Conservation (phyloP, 2,329 filamentous ascomycete species). For the Bretziella fagacearum region DNA sequence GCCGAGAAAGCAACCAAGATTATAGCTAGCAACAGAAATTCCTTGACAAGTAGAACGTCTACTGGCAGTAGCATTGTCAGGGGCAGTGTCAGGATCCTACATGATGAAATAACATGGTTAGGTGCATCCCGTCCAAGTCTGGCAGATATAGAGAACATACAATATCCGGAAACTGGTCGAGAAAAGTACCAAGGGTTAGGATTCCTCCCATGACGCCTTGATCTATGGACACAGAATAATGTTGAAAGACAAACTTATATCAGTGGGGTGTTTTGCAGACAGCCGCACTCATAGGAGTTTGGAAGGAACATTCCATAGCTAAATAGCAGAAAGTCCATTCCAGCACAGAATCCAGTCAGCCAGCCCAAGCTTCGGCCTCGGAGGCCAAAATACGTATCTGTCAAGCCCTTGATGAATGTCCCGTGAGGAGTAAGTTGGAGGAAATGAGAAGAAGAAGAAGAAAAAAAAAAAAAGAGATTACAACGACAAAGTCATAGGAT, state of each 20-base stretch:
- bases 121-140: no score
- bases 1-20: constrained; percentile 45
- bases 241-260: no score
- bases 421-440: not conserved
- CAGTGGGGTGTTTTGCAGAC: no score
- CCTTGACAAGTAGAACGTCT: no score
- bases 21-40: constrained; percentile 41
- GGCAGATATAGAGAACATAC: no score
- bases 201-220: constrained; percentile 63
- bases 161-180: constrained; percentile 38
- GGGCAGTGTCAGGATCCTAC: no score
- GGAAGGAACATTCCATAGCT: constrained; percentile 20
- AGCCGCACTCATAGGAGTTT: not conserved
- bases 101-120: no score
- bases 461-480: no score
- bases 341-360: constrained; percentile 16
- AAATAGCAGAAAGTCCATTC: constrained; percentile 26
- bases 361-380: constrained; percentile 15
- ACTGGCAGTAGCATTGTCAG: no score
- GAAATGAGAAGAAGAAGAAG: no score
- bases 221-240: no score
- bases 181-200: constrained; percentile 46
- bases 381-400: constrained; percentile 16
- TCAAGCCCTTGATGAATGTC: constrained; percentile 7
- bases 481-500: no score